Percentiles rank a stretch among this genome's conserved stretches.
Conservation (phyloP, 345 rosid species). For the Carallia brachiata region DNA sequence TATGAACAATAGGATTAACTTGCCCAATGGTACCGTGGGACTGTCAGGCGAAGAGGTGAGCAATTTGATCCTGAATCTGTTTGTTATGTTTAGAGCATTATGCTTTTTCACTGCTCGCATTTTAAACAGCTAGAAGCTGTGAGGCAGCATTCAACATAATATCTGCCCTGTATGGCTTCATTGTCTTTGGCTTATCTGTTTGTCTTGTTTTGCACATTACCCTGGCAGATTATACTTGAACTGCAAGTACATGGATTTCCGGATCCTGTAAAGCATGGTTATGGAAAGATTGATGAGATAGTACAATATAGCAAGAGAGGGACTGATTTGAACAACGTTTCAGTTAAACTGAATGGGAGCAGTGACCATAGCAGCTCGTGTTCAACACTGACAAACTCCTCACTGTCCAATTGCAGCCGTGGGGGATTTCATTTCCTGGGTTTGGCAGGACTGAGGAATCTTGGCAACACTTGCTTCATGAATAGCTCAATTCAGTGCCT, state of each 20-base stretch:
- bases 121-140: not conserved
- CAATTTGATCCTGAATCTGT: not conserved
- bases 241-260: conserved; percentile 85
- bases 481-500: conserved; percentile 94
- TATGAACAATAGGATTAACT: conserved; percentile 43
- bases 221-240: conserved; percentile 64
- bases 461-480: conserved; percentile 98
- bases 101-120: not conserved
- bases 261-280: conserved; percentile 60
- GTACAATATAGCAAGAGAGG: not conserved
- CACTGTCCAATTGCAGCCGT: conserved; percentile 33
- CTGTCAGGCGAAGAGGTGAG: conserved; percentile 23
- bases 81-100: too few relatives aligned
- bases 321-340: conserved; percentile 1
- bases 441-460: conserved; percentile 84
- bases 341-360: conserved; percentile 49
- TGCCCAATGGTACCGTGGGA: conserved; percentile 20
- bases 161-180: not conserved
- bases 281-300: conserved; percentile 20
- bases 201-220: not conserved
- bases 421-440: conserved; percentile 80
- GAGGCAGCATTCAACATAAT: not conserved
- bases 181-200: conserved; percentile 2
- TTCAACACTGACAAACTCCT: not conserved
- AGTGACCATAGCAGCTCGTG: conserved; percentile 39